Percentiles rank a stretch among this genome's conserved stretches.
These are phyloP conservation scores for Ogataea zsoltii DNA, from an alignment of 805 yeast genomes.

Conservation along the genomic window DNA sequence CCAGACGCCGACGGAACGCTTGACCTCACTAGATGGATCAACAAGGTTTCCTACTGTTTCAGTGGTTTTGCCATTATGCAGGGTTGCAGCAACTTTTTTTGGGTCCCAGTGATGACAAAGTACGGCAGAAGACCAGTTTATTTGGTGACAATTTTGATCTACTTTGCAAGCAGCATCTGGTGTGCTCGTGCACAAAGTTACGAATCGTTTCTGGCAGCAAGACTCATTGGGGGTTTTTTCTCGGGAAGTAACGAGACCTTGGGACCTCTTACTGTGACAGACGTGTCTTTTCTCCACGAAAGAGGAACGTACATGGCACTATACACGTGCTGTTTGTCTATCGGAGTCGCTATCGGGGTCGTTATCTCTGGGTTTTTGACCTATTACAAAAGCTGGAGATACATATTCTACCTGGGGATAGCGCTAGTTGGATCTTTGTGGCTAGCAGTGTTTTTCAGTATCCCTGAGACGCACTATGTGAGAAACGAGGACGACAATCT, in stretches of 20 bases:
- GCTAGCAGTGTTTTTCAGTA: slow-evolving; percentile 41
- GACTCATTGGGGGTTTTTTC: slow-evolving; percentile 32
- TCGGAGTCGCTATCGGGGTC: slow-evolving; percentile 56
- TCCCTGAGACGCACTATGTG: slow-evolving; percentile 57
- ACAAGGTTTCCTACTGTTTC: slow-evolving; percentile 10
- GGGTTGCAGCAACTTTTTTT: slow-evolving; percentile 38
- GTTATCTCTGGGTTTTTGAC: slow-evolving; percentile 57
- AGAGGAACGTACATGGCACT: slow-evolving; percentile 45
- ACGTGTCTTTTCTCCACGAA: slow-evolving; percentile 51
- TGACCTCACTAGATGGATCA: slow-evolving; percentile 6
- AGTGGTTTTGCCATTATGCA: slow-evolving; percentile 28
- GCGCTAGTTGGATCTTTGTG: slow-evolving; percentile 44
- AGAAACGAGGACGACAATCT: slow-evolving; percentile 19
- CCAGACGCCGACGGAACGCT: slow-evolving; percentile 9
- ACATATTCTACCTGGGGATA: slow-evolving; percentile 52
- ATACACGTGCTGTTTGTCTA: slow-evolving; percentile 52
- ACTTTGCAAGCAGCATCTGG: slow-evolving; percentile 33
- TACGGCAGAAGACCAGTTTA: slow-evolving; percentile 40
- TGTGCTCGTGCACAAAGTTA: slow-evolving; percentile 32
- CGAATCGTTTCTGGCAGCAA: slow-evolving; percentile 32
- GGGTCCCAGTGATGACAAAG: slow-evolving; percentile 38
- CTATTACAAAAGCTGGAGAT: slow-evolving; percentile 48
- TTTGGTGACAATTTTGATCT: slow-evolving; percentile 32
- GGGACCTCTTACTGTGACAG: slow-evolving; percentile 49
- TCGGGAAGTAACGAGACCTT: slow-evolving; percentile 45